These are phyloP conservation scores for Apiospora pterosperma DNA, from an alignment of 2,329 filamentous ascomycete species.

Conservation along the genomic window DNA sequence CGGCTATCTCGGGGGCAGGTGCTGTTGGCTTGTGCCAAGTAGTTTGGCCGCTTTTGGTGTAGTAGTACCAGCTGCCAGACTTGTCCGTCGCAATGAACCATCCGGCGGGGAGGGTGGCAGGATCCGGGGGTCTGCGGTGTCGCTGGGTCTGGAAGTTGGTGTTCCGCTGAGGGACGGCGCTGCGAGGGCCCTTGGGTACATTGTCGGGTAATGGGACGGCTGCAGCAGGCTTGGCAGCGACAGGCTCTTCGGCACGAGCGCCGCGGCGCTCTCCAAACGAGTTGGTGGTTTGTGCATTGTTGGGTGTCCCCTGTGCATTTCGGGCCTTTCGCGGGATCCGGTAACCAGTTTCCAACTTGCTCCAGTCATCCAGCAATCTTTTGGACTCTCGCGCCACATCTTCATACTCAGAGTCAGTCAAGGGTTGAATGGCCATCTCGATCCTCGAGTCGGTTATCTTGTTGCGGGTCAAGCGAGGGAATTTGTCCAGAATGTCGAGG, in stretches of 20 bases:
- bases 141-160: slow-evolving; percentile 47
- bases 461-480: slow-evolving; percentile 89
- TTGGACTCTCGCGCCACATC: slow-evolving; percentile 70
- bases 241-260: slow-evolving; percentile 42
- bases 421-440: slow-evolving; percentile 70
- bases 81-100: slow-evolving; percentile 77
- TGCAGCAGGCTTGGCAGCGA: slow-evolving; percentile 37
- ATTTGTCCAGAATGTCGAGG: slow-evolving; percentile 80
- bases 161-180: slow-evolving; percentile 53
- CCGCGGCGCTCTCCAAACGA: slow-evolving; percentile 64
- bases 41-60: slow-evolving; percentile 71
- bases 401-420: slow-evolving; percentile 67
- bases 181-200: slow-evolving; percentile 58
- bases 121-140: slow-evolving; percentile 52
- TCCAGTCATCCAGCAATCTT: slow-evolving; percentile 78
- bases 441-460: slow-evolving; percentile 98
- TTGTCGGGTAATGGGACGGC: slow-evolving; percentile 39
- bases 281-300: slow-evolving; percentile 41
- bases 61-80: slow-evolving; percentile 78
- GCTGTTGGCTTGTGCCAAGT: slow-evolving; percentile 78
- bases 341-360: slow-evolving; percentile 84
- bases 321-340: slow-evolving; percentile 87
- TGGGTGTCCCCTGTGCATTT: slow-evolving; percentile 50
- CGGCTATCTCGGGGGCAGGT: slow-evolving; percentile 58
- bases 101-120: slow-evolving; percentile 63